phyloP scores from a whole-genome alignment of 352 stramenopile genomes.

The Pythium dissimile region DNA sequence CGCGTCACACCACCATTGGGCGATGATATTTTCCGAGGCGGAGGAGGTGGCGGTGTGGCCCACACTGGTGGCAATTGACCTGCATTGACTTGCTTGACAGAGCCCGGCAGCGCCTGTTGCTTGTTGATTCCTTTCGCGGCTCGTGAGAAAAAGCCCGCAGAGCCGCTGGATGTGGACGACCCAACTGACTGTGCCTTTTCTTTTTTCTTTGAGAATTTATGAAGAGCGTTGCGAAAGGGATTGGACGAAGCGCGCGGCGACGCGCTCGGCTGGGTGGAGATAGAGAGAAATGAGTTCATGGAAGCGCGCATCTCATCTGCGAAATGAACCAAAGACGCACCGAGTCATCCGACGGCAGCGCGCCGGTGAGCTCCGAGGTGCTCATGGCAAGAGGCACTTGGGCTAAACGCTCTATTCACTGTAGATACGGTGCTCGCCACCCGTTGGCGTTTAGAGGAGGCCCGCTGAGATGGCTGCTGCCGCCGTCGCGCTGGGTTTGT shows the following conservation, averaged over 20 bases:
- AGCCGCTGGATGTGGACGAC: conserved; percentile 36
- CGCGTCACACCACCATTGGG: conserved; percentile 13
- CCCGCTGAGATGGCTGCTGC: no score
- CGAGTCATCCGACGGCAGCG: neutral
- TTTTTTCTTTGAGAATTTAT: conserved; percentile 86
- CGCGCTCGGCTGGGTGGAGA: conserved; percentile 7
- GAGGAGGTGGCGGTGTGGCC: conserved; percentile 56
- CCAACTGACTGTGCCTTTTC: conserved; percentile 24
- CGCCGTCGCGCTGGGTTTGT: neutral
- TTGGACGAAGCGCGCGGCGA: conserved; percentile 49
- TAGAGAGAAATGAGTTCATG: neutral
- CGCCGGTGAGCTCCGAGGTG: neutral
- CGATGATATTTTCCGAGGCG: conserved; percentile 31
- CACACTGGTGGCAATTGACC: conserved; percentile 76
- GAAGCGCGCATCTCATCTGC: neutral
- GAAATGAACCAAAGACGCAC: neutral
- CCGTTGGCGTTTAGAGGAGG: no score
- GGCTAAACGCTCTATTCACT: no score
- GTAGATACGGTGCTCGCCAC: no score
- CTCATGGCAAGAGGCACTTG: neutral
- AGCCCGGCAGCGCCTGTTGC: conserved; percentile 55
- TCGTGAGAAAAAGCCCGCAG: conserved; percentile 70
- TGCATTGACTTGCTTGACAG: conserved; percentile 68
- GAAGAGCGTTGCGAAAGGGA: conserved; percentile 70
- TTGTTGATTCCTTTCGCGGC: conserved; percentile 27